A percentile compares a stretch with the other conserved stretches of the same genome.
Conservation (phyloP, 1,284 basidiomycete genomes). For the Melanopsichium pennsylvanicum region DNA sequence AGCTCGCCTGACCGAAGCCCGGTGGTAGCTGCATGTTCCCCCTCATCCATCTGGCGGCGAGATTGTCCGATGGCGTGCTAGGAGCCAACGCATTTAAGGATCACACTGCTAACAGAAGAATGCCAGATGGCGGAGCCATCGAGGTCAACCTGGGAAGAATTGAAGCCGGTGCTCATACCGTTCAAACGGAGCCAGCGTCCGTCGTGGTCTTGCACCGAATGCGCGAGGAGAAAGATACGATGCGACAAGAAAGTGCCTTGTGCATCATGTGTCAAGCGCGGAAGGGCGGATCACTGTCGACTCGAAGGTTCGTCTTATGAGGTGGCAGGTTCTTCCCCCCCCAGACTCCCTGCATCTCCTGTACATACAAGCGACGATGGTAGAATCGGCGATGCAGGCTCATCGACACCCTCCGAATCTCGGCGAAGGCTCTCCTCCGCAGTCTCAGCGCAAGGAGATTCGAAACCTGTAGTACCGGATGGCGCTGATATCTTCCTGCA, state of each 20-base stretch:
- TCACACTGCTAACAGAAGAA: not conserved
- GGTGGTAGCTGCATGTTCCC: no score
- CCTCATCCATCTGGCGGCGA: no score
- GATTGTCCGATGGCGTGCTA: no score
- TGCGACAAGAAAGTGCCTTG: slow-evolving; percentile 56
- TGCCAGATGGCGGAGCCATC: slow-evolving; percentile 12
- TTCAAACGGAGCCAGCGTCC: slow-evolving; percentile 46
- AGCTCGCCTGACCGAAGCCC: no score
- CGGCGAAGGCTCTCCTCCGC: slow-evolving; percentile 11
- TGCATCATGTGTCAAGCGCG: slow-evolving; percentile 47
- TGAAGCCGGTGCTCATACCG: slow-evolving; percentile 12
- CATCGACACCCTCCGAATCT: slow-evolving; percentile 2
- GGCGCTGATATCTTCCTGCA: slow-evolving; percentile 11
- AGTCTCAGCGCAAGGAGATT: not conserved
- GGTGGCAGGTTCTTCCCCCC: slow-evolving; percentile 10
- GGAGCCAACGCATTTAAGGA: no score
- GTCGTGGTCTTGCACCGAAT: slow-evolving; percentile 55
- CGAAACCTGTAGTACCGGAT: not conserved
- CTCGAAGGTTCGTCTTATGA: slow-evolving; percentile 25
- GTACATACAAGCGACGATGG: slow-evolving; percentile 9
- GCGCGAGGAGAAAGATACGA: slow-evolving; percentile 47
- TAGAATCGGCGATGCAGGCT: not conserved
- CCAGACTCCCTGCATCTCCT: slow-evolving; percentile 2
- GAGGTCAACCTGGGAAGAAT: slow-evolving; percentile 1
- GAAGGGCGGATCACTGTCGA: slow-evolving; percentile 34